Conservation (phyloP, 2,329 filamentous ascomycete species). For the Cercospora citrullina region DNA sequence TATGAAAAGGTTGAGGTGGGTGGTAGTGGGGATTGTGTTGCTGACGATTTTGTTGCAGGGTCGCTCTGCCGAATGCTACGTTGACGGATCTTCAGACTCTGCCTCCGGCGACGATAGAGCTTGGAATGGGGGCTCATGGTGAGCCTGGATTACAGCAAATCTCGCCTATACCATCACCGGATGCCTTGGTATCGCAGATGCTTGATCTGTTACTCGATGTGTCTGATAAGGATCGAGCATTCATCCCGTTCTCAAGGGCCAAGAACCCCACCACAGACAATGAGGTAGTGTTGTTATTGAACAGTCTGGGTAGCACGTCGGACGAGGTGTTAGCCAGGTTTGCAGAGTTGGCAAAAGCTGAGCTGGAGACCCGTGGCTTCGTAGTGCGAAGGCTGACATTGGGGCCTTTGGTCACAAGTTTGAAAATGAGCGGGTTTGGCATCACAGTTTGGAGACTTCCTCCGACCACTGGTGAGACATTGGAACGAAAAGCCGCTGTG, state of each 20-base stretch:
- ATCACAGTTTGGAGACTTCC: conserved; percentile 43
- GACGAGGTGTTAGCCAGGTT: conserved; percentile 41
- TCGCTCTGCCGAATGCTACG: conserved; percentile 50
- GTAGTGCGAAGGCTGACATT: conserved; percentile 38
- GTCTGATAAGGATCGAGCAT: conserved; percentile 39
- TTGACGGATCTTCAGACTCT: conserved; percentile 62
- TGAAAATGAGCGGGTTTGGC: conserved; percentile 43
- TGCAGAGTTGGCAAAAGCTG: conserved; percentile 37
- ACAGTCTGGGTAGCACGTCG: conserved; percentile 41
- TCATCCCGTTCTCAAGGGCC: conserved; percentile 40
- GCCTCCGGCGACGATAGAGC: conserved; percentile 55
- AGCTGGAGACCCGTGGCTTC: conserved; percentile 37
- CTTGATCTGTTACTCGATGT: conserved; percentile 40
- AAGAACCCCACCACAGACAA: conserved; percentile 34
- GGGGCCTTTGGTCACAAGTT: conserved; percentile 40
- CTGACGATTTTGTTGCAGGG: conserved; percentile 28
- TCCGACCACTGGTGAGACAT: conserved; percentile 32
- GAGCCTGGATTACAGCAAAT: conserved; percentile 62
- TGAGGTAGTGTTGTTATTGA: conserved; percentile 40
- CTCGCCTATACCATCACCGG: conserved; percentile 45
- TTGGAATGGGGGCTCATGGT: conserved; percentile 69
- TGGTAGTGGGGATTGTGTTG: not conserved
- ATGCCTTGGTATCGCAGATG: conserved; percentile 39
- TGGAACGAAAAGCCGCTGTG: conserved; percentile 35
- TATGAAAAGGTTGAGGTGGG: conserved; percentile 12